Conservation (phyloP, 179 eudicot genomes). For the Camellia oleifera region DNA sequence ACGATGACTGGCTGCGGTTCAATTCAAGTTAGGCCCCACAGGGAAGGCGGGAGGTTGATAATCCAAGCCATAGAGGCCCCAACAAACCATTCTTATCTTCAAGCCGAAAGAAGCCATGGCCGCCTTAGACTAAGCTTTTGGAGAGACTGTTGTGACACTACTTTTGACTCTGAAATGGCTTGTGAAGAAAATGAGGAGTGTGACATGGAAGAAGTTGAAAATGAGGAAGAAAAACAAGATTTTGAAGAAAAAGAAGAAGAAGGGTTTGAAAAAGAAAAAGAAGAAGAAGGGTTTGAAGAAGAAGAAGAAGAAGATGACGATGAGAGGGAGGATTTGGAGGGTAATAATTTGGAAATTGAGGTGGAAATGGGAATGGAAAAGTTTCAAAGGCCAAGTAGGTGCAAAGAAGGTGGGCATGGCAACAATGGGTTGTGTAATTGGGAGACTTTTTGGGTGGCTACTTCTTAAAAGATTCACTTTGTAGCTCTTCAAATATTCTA, state of each 20-base stretch:
- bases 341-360: constrained; percentile 13
- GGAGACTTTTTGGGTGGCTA: constrained; percentile 67
- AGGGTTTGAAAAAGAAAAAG: neutral
- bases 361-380: constrained; percentile 33
- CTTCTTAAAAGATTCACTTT: constrained; percentile 25
- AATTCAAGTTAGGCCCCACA: constrained; percentile 33
- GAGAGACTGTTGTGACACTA: constrained; percentile 10
- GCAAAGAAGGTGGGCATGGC: constrained; percentile 55
- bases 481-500: constrained; percentile 4
- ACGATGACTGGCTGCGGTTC: constrained; percentile 39
- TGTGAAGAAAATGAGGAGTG: neutral
- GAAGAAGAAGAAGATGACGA: too few relatives aligned
- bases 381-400: constrained; percentile 47
- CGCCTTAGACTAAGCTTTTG: constrained; percentile 40
- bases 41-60: constrained; percentile 66
- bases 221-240: constrained; percentile 3
- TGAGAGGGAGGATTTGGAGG: constrained; percentile 28
- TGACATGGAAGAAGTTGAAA: neutral
- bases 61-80: constrained; percentile 52
- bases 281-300: too few relatives aligned
- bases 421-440: constrained; percentile 41
- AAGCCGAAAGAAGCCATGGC: constrained; percentile 61
- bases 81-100: constrained; percentile 27
- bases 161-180: neutral
- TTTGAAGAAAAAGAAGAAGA: constrained; percentile 11